Evolutionary conservation across 2,329 filamentous ascomycete species (phyloP).

Genomic region (Aotearoamyces nothofagi): DNA sequence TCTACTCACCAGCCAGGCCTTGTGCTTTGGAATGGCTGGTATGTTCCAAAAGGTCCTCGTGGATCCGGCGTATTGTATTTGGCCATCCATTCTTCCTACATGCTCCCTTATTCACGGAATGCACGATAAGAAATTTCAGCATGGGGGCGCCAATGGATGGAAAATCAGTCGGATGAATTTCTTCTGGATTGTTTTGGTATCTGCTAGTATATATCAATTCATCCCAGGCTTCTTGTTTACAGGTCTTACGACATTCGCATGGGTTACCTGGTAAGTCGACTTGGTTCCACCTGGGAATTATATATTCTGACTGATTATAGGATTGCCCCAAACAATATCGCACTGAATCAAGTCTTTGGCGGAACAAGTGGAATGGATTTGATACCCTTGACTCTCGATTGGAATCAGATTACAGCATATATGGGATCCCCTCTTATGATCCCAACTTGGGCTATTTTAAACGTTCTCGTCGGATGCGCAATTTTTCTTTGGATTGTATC

Average conservation of each 20-base stretch:
- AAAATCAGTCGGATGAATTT: no score
- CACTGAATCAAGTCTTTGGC: constrained; percentile 62
- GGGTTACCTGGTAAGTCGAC: no score
- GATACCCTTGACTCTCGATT: constrained; percentile 62
- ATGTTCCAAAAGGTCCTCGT: constrained; percentile 41
- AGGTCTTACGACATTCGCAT: no score
- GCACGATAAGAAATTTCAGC: no score
- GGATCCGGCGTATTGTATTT: no score
- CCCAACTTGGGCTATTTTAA: constrained; percentile 35
- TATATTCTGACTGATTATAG: no score
- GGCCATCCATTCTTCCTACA: constrained; percentile 39
- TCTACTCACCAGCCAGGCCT: constrained; percentile 46
- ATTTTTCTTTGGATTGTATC: constrained; percentile 45
- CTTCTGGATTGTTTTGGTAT: no score
- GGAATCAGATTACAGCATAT: constrained; percentile 37
- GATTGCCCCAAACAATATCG: constrained; percentile 50
- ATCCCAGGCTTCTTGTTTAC: no score
- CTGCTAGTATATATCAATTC: no score
- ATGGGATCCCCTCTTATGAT: constrained; percentile 12
- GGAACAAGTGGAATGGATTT: constrained; percentile 49
- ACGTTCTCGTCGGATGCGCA: constrained; percentile 35
- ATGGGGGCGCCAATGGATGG: no score
- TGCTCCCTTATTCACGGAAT: constrained; percentile 32
- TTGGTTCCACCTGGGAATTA: no score
- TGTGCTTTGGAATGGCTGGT: constrained; percentile 49